Evolutionary conservation across 306 rosid genomes (phyloP).

Genomic region (Vigna trinervia): DNA sequence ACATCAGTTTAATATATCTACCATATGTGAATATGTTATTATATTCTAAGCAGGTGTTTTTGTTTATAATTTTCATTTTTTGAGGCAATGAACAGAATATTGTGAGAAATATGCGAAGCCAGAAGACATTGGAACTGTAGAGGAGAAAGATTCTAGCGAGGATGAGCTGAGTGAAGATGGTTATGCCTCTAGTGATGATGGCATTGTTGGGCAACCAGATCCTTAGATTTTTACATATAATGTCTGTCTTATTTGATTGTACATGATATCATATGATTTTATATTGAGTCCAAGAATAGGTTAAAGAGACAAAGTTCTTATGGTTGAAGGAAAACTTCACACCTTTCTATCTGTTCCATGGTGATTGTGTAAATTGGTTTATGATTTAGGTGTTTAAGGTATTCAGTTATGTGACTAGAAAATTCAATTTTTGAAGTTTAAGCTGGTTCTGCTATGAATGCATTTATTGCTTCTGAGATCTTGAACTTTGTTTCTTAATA

Average conservation of each 20-base stretch:
- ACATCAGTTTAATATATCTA: conserved; percentile 30
- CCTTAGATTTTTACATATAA: conserved; percentile 49
- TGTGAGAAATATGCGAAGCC: conserved; percentile 83
- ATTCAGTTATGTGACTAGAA: conserved; percentile 34
- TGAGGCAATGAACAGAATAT: conserved; percentile 61
- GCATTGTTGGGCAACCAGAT: conserved; percentile 74
- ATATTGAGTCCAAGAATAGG: conserved; percentile 46
- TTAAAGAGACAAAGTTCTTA: conserved; percentile 43
- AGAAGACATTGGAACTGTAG: conserved; percentile 64
- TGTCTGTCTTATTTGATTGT: conserved; percentile 49
- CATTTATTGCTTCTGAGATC: not conserved
- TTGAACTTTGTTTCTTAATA: too few species aligned
- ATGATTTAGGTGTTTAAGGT: conserved; percentile 50
- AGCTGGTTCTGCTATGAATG: conserved; percentile 30
- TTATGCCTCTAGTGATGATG: conserved; percentile 70
- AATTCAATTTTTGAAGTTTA: conserved; percentile 19
- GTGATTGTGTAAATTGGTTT: conserved; percentile 56
- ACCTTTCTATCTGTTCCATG: conserved; percentile 50
- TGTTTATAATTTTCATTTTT: conserved; percentile 19
- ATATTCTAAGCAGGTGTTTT: conserved; percentile 29
- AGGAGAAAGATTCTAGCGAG: conserved; percentile 70
- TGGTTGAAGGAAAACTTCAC: conserved; percentile 49
- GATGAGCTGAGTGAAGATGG: conserved; percentile 87
- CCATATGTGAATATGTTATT: conserved; percentile 26
- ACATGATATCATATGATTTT: conserved; percentile 54